Percentiles rank a stretch among this genome's conserved stretches.
phyloP scores from a whole-genome alignment of 208 protist species.

The Tritrichomonas foetus region DNA sequence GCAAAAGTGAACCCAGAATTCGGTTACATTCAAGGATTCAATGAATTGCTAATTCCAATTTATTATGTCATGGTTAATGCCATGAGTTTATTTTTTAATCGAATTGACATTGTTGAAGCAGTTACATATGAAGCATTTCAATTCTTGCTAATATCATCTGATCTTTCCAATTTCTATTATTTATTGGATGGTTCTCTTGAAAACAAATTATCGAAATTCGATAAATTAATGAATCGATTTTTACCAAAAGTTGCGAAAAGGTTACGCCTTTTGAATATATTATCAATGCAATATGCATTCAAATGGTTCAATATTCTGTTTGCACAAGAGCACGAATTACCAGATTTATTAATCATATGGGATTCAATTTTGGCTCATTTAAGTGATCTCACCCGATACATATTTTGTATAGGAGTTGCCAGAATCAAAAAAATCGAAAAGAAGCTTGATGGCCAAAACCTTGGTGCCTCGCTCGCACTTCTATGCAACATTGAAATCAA shows the following conservation, averaged over 20 bases:
- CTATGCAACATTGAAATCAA: too few species aligned
- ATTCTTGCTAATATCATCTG: not conserved
- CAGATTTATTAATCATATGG: not conserved
- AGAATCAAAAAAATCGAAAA: not conserved
- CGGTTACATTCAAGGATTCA: slow-evolving; percentile 8
- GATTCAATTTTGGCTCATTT: slow-evolving; percentile 24
- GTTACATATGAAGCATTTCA: not conserved
- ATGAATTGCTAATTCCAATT: not conserved
- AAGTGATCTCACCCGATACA: not conserved
- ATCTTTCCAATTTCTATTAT: not conserved
- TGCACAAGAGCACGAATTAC: not conserved
- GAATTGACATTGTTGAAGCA: not conserved
- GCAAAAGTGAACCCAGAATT: not conserved
- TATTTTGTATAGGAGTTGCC: not conserved
- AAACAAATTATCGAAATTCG: not conserved
- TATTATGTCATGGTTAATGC: not conserved
- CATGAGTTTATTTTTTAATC: not conserved
- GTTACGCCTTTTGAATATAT: not conserved
- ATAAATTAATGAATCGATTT: not conserved
- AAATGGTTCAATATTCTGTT: slow-evolving; percentile 30
- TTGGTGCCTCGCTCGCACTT: too few species aligned
- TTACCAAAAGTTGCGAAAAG: not conserved
- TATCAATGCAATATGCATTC: not conserved
- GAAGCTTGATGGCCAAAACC: not conserved
- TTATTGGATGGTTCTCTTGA: not conserved